phyloP scores from a whole-genome alignment of 768 basidiomycete genomes.

The Agaricus subrufescens region DNA sequence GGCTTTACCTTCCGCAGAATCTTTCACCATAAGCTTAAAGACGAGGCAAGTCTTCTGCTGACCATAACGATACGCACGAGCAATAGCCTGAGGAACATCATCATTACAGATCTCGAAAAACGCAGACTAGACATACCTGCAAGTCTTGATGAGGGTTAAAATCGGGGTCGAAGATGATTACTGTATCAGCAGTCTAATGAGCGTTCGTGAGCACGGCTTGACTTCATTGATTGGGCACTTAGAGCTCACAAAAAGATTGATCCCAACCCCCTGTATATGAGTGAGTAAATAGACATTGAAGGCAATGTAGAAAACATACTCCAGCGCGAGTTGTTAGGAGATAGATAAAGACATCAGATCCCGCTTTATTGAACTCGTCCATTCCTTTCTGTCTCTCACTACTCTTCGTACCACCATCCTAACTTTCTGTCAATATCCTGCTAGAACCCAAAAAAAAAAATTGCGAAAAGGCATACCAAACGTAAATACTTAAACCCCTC shows the following conservation, averaged over 20 bases:
- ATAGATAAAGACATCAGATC: conserved; percentile 88
- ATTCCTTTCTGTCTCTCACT: conserved; percentile 87
- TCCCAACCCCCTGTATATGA: conserved; percentile 65
- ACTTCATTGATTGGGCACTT: neutral
- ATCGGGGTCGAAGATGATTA: conserved; percentile 92
- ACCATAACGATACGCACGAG: conserved; percentile 91
- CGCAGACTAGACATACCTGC: conserved; percentile 52
- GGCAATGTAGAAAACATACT: conserved; percentile 23
- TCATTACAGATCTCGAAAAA: neutral
- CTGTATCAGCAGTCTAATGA: conserved; percentile 81
- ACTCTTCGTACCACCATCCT: conserved; percentile 87
- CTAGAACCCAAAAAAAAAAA: neutral
- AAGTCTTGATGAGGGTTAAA: conserved; percentile 98
- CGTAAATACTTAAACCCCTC: conserved; percentile 79
- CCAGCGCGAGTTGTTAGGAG: conserved; percentile 91
- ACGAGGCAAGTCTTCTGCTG: conserved; percentile 93
- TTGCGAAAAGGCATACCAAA: conserved; percentile 41
- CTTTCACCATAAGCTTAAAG: conserved; percentile 95
- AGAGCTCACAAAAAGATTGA: conserved; percentile 63
- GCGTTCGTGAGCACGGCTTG: conserved; percentile 15
- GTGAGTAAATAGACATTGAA: neutral
- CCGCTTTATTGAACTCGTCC: conserved; percentile 88
- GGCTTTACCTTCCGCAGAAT: conserved; percentile 77
- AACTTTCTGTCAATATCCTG: conserved; percentile 2
- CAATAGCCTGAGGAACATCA: conserved; percentile 66